Conservation (phyloP, 257 asterid genomes). For the Solanum arcanum region DNA sequence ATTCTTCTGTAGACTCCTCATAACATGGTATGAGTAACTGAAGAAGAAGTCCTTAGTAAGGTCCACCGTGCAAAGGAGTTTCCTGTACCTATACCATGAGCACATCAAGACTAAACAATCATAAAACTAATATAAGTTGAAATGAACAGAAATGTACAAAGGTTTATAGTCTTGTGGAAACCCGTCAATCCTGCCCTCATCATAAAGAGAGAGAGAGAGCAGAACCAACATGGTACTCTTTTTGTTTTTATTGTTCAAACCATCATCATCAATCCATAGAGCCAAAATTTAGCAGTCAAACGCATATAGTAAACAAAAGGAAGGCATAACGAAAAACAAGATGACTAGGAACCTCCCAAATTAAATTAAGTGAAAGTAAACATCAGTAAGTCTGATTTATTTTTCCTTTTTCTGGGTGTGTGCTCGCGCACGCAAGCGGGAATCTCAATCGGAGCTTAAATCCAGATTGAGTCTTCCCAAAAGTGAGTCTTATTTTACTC, state of each 20-base stretch:
- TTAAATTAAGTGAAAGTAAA: neutral
- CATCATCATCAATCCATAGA: neutral
- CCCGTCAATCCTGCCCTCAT: neutral
- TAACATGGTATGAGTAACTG: slow-evolving; percentile 92
- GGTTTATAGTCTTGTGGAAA: neutral
- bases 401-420: neutral
- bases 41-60: slow-evolving; percentile 97
- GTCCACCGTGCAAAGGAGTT: slow-evolving; percentile 89
- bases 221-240: neutral
- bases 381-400: neutral
- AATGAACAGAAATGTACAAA: neutral
- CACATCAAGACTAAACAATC: neutral
- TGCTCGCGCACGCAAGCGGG: neutral
- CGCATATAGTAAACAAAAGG: neutral
- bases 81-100: slow-evolving; percentile 61
- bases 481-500: neutral
- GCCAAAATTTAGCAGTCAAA: neutral
- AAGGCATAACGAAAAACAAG: neutral
- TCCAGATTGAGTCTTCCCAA: neutral
- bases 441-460: neutral
- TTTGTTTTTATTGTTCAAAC: neutral
- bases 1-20: slow-evolving; percentile 91
- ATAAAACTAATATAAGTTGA: neutral
- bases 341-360: neutral
- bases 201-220: neutral